Percentiles rank a stretch among this genome's conserved stretches.
Evolutionary conservation across 2,329 filamentous ascomycete species (phyloP).

Genomic region (Bipolaris zeicola): DNA sequence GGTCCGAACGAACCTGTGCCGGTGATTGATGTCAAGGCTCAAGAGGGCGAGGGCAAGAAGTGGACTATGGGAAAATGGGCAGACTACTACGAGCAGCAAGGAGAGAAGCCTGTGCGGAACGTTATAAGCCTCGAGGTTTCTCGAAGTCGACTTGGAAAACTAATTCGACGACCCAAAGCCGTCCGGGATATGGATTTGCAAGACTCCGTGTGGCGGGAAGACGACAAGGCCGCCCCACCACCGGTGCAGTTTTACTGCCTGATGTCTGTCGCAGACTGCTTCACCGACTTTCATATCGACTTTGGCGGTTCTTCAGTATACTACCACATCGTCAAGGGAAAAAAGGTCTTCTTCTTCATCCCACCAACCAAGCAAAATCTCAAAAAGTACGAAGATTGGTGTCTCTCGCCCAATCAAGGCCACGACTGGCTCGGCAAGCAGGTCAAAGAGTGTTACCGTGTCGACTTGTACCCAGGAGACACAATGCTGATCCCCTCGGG

Average conservation of each 20-base stretch:
- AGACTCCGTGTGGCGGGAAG: constrained; percentile 61
- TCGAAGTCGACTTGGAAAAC: constrained; percentile 64
- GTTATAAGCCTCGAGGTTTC: constrained; percentile 74
- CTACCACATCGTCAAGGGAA: constrained; percentile 71
- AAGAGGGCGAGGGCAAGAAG: constrained; percentile 67
- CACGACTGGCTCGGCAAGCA: constrained; percentile 68
- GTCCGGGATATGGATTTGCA: constrained; percentile 67
- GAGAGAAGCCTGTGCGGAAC: constrained; percentile 67
- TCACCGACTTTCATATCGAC: constrained; percentile 74
- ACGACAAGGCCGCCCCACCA: constrained; percentile 62
- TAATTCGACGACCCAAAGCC: constrained; percentile 67
- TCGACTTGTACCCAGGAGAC: constrained; percentile 69
- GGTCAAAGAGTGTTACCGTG: constrained; percentile 69
- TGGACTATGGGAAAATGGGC: constrained; percentile 71
- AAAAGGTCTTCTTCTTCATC: constrained; percentile 74
- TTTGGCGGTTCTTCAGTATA: constrained; percentile 74
- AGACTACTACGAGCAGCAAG: constrained; percentile 69
- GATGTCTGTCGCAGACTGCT: constrained; percentile 74
- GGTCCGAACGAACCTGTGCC: constrained; percentile 67
- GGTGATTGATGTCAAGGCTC: constrained; percentile 72
- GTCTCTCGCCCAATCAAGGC: constrained; percentile 68
- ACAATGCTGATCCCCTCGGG: constrained; percentile 74
- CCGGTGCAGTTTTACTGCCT: constrained; percentile 72
- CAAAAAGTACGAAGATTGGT: constrained; percentile 75
- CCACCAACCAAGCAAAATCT: constrained; percentile 70